Evolutionary conservation across 176 grass and related monocot species (phyloP), one percentile per base, ranked within the genome.

Genomic region (Musa itinerans): DNA sequence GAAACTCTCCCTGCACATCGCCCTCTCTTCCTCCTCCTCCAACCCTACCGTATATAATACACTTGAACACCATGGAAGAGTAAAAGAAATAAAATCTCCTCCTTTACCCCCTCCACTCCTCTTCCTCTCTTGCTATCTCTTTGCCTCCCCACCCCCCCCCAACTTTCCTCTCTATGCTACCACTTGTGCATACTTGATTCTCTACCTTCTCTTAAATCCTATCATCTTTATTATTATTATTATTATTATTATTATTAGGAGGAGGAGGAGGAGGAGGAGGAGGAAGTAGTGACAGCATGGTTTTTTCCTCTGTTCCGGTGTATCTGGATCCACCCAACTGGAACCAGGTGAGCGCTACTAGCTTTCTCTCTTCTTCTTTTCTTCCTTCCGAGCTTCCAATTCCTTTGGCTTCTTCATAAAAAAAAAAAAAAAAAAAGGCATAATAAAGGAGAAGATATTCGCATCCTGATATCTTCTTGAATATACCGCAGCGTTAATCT

Each of bases 241-340:
- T 81, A 19, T 43, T 6, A 5, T 27, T 27, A 27, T 43, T 43
- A 43, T 43, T 5, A 74, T 78, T 73, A 82, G 12, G 8, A 72
- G 69, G 83, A 76, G 76, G 82, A 86, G 82, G 61, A 89, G 76
- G 84, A 86, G 81, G 88, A 78, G 73, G 86, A 83, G 11, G 10
- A 51, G 52, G 75, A 72, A 80, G 87, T 87, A 81, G 83, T 51
- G 76, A 83, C 81, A 88, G 83, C 89, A 96, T 96, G 93, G 93
- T 86, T 83, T 96, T 96, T 86, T 79, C 93, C 79, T 90, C 87
- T 73, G 89, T 92, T 92, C 89, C 93, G 63, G 54, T 85, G 65
- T 96, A 96, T 74, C 89, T 86, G 84, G 92, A 96, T 96, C 83
- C 83, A 76, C 89, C 89, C 76, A 96, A 89, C 86, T 96, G 93